Conservation (phyloP, 202 grass and related monocot genomes). For the Hordeum pubiflorum region DNA sequence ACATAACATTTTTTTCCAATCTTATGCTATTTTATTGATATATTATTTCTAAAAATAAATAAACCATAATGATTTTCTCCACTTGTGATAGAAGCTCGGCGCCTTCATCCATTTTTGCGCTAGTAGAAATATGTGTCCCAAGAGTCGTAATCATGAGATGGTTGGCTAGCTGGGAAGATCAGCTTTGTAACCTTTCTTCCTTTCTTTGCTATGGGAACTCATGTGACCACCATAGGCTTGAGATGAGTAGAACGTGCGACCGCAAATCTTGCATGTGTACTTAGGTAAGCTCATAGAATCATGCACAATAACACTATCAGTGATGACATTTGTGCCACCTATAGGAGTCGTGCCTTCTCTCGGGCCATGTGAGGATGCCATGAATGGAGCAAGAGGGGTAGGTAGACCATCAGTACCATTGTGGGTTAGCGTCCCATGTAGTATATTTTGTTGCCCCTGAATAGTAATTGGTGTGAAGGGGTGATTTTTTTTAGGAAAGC, state of each 20-base stretch:
- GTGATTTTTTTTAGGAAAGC: background rate
- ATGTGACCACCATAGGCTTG: slow-evolving; percentile 20
- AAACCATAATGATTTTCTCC: background rate
- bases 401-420: background rate
- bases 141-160: background rate
- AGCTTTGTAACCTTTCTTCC: background rate
- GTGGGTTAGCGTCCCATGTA: background rate
- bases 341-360: background rate
- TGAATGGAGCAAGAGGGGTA: background rate
- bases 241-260: background rate
- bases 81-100: background rate
- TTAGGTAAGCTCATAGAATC: background rate
- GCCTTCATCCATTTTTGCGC: background rate
- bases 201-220: background rate
- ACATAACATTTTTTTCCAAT: background rate
- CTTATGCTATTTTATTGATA: background rate
- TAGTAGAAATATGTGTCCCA: background rate
- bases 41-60: background rate
- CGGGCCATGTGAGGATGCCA: background rate
- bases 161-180: background rate
- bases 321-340: background rate
- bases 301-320: background rate
- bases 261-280: slow-evolving; percentile 7
- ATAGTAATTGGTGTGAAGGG: background rate
- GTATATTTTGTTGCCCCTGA: too few species aligned